Base-by-base conservation (phyloP, 176 grass and related monocot genomes). In the Alopecurus myosuroides region DNA sequence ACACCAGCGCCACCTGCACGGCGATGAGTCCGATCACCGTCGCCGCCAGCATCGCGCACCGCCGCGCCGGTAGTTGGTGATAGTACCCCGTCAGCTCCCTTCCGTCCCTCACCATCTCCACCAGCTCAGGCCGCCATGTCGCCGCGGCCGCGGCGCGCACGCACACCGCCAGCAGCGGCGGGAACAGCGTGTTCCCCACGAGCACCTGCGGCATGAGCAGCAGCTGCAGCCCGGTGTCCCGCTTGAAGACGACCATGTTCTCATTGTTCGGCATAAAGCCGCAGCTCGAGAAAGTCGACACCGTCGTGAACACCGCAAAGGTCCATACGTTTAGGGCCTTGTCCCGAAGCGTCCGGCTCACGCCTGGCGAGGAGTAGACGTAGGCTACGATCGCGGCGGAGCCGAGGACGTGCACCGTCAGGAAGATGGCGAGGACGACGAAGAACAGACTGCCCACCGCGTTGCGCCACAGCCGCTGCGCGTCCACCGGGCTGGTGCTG, bases 211-310 rank as follows among this genome's bases (percentile, higher is more conserved):
- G 88, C 66, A 79, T n/a, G 5, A 95, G 86, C 58, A 90, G 63
- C 68, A 95, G 83, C 77, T 91, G 86, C 63, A 95, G 83, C 19
- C 81, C 76, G 22, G 67, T 63, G 70, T 88, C 74, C 45, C 78
- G 85, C 9, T 17, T 85, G 88, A 95, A 95, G 2, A 65, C 75
- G 6, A 11, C 9, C 93, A 95, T 95, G 82, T 88, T 92, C 82
- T 92, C 88, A 77, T 95, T 95, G 13, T 75, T 92, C 25, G 89
- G 93, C 72, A 88, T 49, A 69, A 53, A 95, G 1, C 93, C 85
- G 78, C 90, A 92, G 81, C 10, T 92, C 12, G 90, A 88, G 82
- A 95, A 92, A 3, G 90, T 90, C 42, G 90, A 92, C 42, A 95
- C 85, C 42, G 82, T 88, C 33, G 82, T 84, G 86, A 95, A 95